Conservation (phyloP, 2,329 filamentous ascomycete genomes). For the Microascus cirrosus region DNA sequence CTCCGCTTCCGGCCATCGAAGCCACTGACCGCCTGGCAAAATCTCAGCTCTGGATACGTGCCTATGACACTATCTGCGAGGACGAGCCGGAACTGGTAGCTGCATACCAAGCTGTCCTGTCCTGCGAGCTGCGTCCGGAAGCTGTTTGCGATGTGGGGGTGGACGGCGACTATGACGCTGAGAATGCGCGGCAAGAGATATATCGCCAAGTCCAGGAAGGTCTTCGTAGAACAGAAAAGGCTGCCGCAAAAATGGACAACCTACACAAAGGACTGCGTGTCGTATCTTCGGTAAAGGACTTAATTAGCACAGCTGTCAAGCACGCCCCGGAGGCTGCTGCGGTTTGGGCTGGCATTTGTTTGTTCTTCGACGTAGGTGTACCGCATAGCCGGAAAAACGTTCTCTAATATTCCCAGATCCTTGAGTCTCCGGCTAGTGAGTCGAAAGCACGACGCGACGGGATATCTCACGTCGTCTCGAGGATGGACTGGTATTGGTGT, state of each 20-base stretch:
- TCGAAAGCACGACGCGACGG: constrained; percentile 18
- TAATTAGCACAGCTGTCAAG: constrained; percentile 15
- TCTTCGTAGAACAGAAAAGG: background rate
- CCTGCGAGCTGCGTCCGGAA: background rate
- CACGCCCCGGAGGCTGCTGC: constrained; percentile 20
- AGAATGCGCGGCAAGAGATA: background rate
- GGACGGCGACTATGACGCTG: background rate
- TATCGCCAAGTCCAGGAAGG: background rate
- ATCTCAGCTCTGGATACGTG: background rate
- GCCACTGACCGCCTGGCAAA: background rate
- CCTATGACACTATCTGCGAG: background rate
- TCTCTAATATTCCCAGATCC: constrained; percentile 12
- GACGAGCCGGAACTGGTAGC: constrained; percentile 1
- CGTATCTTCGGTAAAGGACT: constrained; percentile 1
- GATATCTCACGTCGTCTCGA: constrained; percentile 20
- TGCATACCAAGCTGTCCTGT: background rate
- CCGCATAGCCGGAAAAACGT: constrained; percentile 5
- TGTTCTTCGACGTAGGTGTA: constrained; percentile 18
- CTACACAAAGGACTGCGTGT: background rate
- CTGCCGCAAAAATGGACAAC: background rate
- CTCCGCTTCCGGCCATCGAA: background rate
- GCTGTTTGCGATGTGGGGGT: background rate
- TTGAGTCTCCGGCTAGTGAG: constrained; percentile 16
- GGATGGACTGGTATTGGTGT: constrained; percentile 26
- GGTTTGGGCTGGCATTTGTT: constrained; percentile 22